Conservation (phyloP, 2,329 filamentous ascomycete genomes). For the Fusarium sp. region DNA sequence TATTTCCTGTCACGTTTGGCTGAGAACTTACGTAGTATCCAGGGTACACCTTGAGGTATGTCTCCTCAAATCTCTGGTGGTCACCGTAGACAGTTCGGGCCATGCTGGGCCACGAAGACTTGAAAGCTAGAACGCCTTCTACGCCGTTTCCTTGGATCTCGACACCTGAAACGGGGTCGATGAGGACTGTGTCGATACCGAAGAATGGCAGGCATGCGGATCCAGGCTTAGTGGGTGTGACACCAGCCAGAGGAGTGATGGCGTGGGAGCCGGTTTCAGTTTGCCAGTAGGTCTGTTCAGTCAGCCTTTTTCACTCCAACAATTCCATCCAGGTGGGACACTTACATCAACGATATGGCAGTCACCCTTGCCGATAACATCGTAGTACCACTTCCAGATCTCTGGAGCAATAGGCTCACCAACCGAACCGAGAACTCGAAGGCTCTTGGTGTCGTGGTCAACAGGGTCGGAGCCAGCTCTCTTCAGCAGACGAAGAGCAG, state of each 20-base stretch:
- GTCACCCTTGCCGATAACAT: conserved; percentile 88
- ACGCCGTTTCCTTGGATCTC: conserved; percentile 92
- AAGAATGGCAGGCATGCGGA: conserved; percentile 97
- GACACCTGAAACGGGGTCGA: conserved; percentile 90
- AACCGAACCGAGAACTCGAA: conserved; percentile 89
- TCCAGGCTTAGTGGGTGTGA: conserved; percentile 93
- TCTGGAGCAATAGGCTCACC: conserved; percentile 97
- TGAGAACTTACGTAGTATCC: conserved; percentile 83
- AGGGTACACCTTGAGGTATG: conserved; percentile 93
- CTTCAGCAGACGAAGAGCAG: conserved; percentile 88
- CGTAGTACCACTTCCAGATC: conserved; percentile 98
- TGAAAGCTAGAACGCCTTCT: conserved; percentile 92
- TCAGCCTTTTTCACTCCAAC: neutral
- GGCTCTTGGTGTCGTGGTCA: conserved; percentile 78
- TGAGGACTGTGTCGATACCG: conserved; percentile 92
- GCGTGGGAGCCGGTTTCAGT: conserved; percentile 95
- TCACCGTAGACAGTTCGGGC: conserved; percentile 95
- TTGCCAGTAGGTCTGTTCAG: conserved; percentile 91
- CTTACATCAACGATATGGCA: conserved; percentile 91
- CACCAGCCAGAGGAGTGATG: conserved; percentile 88
- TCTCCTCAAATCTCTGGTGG: conserved; percentile 96
- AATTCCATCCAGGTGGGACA: fast-evolving
- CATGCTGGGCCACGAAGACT: conserved; percentile 96
- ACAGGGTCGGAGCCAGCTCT: conserved; percentile 89
- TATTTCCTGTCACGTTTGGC: fast-evolving